Base-by-base conservation (phyloP, 306 rosid genomes). In the Begonia fuchsioides region DNA sequence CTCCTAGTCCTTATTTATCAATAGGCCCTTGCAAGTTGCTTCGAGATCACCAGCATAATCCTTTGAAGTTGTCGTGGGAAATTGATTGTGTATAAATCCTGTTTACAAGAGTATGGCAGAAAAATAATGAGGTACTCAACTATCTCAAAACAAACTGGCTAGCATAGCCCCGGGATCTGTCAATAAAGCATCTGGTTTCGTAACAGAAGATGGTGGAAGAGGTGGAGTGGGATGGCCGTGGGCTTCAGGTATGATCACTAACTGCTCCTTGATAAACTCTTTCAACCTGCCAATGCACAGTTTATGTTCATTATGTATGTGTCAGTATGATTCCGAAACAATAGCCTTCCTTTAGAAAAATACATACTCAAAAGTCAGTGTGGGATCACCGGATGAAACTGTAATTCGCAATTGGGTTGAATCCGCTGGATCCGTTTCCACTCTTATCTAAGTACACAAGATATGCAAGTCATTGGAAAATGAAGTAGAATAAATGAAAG, bases 341-440 rank as follows among this genome's bases (percentile, higher is more conserved):
- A 11, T 17, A n/a, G 38, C 16, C 15, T 11, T 11, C 10, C 15
- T n/a, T 35, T 47, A 19, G n/a, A 9, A 39, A 65, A 63, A 19
- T n/a, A 76, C 96, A 11, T 85, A 92, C 98, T 92, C 98, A 11
- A 67, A 69, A 40, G 98, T 85, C 58, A 92, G 67, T 3, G 75
- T 32, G 18, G 98, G 94, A 60, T 92, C 98, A 74, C 98, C 98
- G 3, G 98, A 85, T 63, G 88, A 83, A 65, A 92, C 82, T 10
- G 98, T 92, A 94, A 92, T 75, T 40, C 98, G 94, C 65, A 92
- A 63, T 70, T 92, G 98, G 51, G 96, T 92, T 69, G 96, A 75
- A 75, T 92, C 98, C 11, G 98, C 94, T 51, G 98, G 98, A 66
- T 92, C 98, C 9, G 98, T 92, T 80, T 92, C 98, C 55, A 92